Evolutionary conservation across 2,329 filamentous ascomycete genomes (phyloP).

Genomic region (Reticulascus tulasneorum): DNA sequence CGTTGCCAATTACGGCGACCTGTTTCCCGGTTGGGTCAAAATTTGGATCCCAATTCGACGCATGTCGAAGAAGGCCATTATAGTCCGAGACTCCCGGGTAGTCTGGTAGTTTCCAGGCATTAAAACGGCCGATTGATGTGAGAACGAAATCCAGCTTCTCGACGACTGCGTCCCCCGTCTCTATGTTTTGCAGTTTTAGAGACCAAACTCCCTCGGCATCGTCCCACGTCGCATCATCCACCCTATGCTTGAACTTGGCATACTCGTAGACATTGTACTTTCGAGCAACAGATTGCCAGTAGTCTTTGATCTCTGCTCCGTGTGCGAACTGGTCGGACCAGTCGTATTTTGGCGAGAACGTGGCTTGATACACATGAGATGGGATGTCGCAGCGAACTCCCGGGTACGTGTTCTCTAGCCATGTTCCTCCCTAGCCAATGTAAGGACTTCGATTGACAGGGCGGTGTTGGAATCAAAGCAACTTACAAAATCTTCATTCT

Average conservation of each 20-base stretch:
- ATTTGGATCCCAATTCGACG: slow-evolving; percentile 54
- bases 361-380: slow-evolving; percentile 66
- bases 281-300: slow-evolving; percentile 58
- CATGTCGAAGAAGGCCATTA: slow-evolving; percentile 53
- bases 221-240: slow-evolving; percentile 55
- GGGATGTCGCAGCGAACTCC: slow-evolving; percentile 66
- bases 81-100: slow-evolving; percentile 55
- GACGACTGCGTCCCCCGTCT: slow-evolving; percentile 30
- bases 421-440: slow-evolving; percentile 42
- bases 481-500: slow-evolving; percentile 63
- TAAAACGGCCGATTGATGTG: slow-evolving; percentile 62
- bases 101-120: slow-evolving; percentile 59
- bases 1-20: slow-evolving; percentile 60
- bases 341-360: slow-evolving; percentile 62
- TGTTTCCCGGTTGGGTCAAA: slow-evolving; percentile 46
- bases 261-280: slow-evolving; percentile 63
- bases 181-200: slow-evolving; percentile 39
- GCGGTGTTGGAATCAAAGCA: no score
- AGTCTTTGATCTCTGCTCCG: slow-evolving; percentile 62
- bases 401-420: slow-evolving; percentile 56
- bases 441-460: slow-evolving; percentile 6
- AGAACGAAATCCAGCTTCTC: slow-evolving; percentile 58
- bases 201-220: slow-evolving; percentile 49
- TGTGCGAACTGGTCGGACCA: slow-evolving; percentile 68
- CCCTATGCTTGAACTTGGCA: slow-evolving; percentile 50